Base-by-base conservation (phyloP, 2,329 filamentous ascomycete species). In the Aspergillus glaucus region DNA sequence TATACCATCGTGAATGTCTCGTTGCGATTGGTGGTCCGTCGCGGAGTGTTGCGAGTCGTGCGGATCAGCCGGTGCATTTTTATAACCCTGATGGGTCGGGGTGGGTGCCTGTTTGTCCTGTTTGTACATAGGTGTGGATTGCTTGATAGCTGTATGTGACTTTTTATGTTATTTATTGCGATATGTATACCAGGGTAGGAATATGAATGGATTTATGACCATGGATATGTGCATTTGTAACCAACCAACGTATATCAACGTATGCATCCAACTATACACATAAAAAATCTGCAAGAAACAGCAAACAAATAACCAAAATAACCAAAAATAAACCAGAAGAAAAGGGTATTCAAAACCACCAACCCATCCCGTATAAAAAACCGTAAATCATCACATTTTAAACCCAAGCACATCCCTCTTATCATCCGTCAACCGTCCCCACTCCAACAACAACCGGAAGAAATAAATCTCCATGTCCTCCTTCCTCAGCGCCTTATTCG, bases 391-490 rank as follows among this genome's bases (percentile, higher is more conserved):
- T 22, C 45, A 50, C 21, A 52, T 44, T 46, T 51, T 61, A 57
- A 69, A 75, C 8, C 71, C 73, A 42, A 80, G 60, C 43, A 69
- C 62, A 58, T 79, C 76, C 56, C 78, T 69, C 47, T 60, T 61
- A 59, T 89, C 85, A 66, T 86, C 79, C 19, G 85, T 78, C 41
- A 90, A 61, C 52, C 86, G 71, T 2, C 78, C 86, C 85, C 87
- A 93, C 71, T 93, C 88, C 17, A 93, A 68, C 57, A 93, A 68
- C 51, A 93, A 64, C 43, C 88, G 73, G 62, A 91, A 93, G 59
- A 92, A 75, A 61, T 93, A 93, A 8, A 89, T 78, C 65, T 90
- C 85, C 80, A 86, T 87, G 60, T 93, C 88, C 63, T 85, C 84
- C 58, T 79, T 80, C 50, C 84, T 73, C 15, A 90, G 57, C 10